Evolutionary conservation across 2,329 filamentous ascomycete species (phyloP), one percentile per base, ranked within the genome.

Genomic region (Elsinoe batatas): DNA sequence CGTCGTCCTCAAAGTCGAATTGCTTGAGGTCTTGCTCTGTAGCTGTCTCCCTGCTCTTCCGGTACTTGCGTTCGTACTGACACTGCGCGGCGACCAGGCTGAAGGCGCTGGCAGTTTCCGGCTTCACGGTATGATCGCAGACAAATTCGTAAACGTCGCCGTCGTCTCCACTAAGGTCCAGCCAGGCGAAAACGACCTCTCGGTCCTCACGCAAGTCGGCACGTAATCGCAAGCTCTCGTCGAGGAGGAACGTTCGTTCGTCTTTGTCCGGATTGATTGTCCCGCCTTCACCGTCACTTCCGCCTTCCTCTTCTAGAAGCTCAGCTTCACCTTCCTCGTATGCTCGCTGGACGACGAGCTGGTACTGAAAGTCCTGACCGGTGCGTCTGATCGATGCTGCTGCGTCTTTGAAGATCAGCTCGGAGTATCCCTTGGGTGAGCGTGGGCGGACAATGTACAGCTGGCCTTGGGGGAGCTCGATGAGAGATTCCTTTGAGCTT

Each of bases 121-220:
- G 74, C 26, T 83, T 76, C 40, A 87, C 81, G 11, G 84, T 83
- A 37, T 77, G 70, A 72, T 97, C 93, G 74, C 91, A 97, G 61
- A 98, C 87, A 68, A 97, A 98, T 70, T 98, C 91, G 78, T 88
- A 98, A n/a, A 97, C 79, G 71, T 98, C 93, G 54, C 90, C 91
- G 32, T 82, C 79, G 75, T 98, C 93, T 56, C 93, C 93, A 64
- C 90, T 96, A 58, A 97, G 74, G 67, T 98, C 93, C 62, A 87
- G 85, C 93, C 93, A 98, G 58, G 91, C 91, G 61, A 98, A 80
- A 7, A 97, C 84, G 65, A 87, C 88, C 63, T 94, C 87, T 18
- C 87, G 87, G 36, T 82, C 83, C 60, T 89, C 83, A 61, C 91
- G 81, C 60, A 86, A 80, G 68, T 94, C 88, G 42, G 88, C 86